Conservation (phyloP, 768 basidiomycete genomes). For the Cubamyces lactineus region DNA sequence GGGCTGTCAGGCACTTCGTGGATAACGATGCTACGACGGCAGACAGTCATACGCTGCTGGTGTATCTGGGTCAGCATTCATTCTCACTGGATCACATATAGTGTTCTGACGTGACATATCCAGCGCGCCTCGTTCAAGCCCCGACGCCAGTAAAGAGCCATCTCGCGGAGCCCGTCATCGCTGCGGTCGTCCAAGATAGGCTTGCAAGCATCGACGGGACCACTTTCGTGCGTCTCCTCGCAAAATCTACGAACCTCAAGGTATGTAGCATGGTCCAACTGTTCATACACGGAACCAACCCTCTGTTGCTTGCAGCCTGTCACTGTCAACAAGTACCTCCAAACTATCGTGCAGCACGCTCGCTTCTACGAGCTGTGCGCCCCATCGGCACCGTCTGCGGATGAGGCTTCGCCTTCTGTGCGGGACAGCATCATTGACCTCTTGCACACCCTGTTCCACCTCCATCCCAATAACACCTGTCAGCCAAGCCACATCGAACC, state of each 20-base stretch:
- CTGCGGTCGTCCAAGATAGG: slow-evolving; percentile 62
- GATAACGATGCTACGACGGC: neutral
- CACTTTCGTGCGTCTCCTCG: slow-evolving; percentile 35
- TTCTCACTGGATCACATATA: neutral
- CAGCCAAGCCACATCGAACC: slow-evolving; percentile 85
- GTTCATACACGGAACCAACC: neutral
- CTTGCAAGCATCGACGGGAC: slow-evolving; percentile 43
- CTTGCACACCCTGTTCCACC: slow-evolving; percentile 67
- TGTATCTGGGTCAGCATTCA: slow-evolving; percentile 7
- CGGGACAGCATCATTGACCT: slow-evolving; percentile 57
- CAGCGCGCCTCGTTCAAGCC: slow-evolving; percentile 3
- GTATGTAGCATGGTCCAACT: slow-evolving; percentile 42
- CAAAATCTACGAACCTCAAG: slow-evolving; percentile 51
- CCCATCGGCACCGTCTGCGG: neutral
- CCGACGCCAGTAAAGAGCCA: slow-evolving; percentile 49
- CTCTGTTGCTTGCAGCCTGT: slow-evolving; percentile 49
- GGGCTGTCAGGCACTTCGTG: slow-evolving; percentile 24
- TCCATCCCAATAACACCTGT: slow-evolving; percentile 82
- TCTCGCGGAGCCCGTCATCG: slow-evolving; percentile 72
- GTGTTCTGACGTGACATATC: neutral
- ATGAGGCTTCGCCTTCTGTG: slow-evolving; percentile 23
- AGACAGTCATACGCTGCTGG: slow-evolving; percentile 5
- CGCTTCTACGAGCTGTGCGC: slow-evolving; percentile 57
- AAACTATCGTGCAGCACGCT: slow-evolving; percentile 72
- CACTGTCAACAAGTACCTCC: slow-evolving; percentile 74